phyloP scores from a whole-genome alignment of 768 basidiomycete species.

The Boletellus emodensis region DNA sequence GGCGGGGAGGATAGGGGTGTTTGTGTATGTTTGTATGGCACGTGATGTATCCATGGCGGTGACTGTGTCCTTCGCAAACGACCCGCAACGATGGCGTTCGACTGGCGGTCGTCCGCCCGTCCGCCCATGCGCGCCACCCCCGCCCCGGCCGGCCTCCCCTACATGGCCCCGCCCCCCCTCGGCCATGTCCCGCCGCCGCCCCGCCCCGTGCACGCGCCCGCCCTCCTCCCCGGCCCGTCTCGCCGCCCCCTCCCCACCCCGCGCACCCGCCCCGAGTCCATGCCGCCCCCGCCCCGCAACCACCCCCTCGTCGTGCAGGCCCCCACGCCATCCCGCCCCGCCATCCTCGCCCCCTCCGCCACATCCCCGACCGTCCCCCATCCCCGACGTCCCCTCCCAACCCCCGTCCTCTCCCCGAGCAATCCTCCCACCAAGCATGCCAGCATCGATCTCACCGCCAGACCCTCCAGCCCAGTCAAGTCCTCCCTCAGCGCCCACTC shows the following conservation, averaged over 20 bases:
- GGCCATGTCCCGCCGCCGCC: conserved; percentile 29
- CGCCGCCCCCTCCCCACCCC: too few species aligned
- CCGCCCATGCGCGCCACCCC: conserved; percentile 9
- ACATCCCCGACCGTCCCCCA: conserved; percentile 17
- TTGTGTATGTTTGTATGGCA: conserved; percentile 19
- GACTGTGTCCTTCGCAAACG: conserved; percentile 18
- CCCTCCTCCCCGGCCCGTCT: conserved; percentile 8
- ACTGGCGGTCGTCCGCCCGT: conserved; percentile 1
- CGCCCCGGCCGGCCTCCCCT: conserved; percentile 18
- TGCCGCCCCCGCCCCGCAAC: too few species aligned
- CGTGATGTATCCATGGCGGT: conserved; percentile 7
- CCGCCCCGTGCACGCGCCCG: conserved; percentile 20
- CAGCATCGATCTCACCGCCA: conserved; percentile 21
- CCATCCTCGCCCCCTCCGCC: too few species aligned
- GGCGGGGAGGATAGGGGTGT: conserved; percentile 13
- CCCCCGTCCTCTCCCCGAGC: conserved; percentile 6
- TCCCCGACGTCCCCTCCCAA: conserved; percentile 23
- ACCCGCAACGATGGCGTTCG: conserved; percentile 4
- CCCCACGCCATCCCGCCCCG: too few species aligned
- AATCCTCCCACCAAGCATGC: conserved; percentile 15
- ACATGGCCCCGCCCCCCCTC: conserved; percentile 6
- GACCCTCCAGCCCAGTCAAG: conserved; percentile 22
- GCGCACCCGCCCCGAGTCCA: too few species aligned
- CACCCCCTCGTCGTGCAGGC: too few species aligned
- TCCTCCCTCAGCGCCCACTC: conserved; percentile 2